phyloP scores from a whole-genome alignment of 441 rosid species.

The Kokia cookei region DNA sequence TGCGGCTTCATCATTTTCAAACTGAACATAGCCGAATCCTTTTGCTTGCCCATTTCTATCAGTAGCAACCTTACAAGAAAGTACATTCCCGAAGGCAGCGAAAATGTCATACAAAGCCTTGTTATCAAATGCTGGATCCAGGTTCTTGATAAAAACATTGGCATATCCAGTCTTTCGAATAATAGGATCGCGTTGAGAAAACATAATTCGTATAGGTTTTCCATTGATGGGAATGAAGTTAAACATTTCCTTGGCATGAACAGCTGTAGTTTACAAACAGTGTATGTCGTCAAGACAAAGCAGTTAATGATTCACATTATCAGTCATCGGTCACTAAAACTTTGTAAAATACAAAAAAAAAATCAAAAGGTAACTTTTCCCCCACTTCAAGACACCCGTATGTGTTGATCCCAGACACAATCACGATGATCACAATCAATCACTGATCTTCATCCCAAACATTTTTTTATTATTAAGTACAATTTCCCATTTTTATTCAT shows the following conservation, averaged over 20 bases:
- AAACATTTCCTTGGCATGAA: conserved; percentile 46
- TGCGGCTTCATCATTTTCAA: conserved; percentile 60
- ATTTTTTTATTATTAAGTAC: background rate
- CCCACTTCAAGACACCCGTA: background rate
- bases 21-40: conserved; percentile 74
- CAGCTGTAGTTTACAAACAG: conserved; percentile 35
- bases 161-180: conserved; percentile 55
- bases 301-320: background rate
- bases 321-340: background rate
- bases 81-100: conserved; percentile 49
- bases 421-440: background rate
- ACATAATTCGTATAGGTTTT: conserved; percentile 72
- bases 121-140: conserved; percentile 51
- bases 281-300: background rate
- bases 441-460: too few species aligned
- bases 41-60: conserved; percentile 45
- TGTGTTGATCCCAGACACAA: background rate
- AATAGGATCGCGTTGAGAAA: conserved; percentile 73
- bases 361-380: background rate
- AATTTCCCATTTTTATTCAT: background rate
- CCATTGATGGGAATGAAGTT: conserved; percentile 61
- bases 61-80: conserved; percentile 67
- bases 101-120: conserved; percentile 60
- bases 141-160: conserved; percentile 81
- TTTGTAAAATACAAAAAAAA: too few species aligned